Base-by-base conservation (phyloP, 139 green algal species). In the Chlorella sp. region DNA sequence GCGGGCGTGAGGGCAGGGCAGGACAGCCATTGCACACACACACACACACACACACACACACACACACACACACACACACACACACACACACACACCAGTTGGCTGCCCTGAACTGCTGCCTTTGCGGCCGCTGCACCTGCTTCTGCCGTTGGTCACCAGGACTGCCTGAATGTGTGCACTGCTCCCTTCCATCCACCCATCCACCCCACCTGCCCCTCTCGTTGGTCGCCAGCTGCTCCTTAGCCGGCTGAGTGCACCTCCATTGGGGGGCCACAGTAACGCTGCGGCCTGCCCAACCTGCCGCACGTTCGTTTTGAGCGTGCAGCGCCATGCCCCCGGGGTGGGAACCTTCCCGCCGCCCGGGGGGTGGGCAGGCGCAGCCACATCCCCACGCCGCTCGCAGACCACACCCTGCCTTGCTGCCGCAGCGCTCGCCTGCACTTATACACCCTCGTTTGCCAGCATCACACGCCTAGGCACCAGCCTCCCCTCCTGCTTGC, bases 181-280 rank as follows among this genome's bases (percentile, higher is more conserved):
- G n/a, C 39, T 19, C 34, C 39, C 42, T 14, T 15, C 28, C 80
- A 71, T 3, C 9, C 37, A 34, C 60, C 3, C 77, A 61, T 21
- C 4, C 36, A 19, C 77, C 5, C 39, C 37, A 39, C 83, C 37
- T 24, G 79, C 86, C 87, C 91, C 71, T 91, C 91, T 93, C 91
- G 91, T 93, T 90, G 90, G 87, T 86, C 73, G 87, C 60, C 86
- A 81, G 87, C 79, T 85, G 30, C 78, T 22, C 64, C 61, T 48
- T 30, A 39, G 32, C 60, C 40, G 73, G 86, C 87, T 64, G 88
- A 40, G 84, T 77, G 78, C 34, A 79, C 87, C 88, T 93, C 91
- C 91, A 93, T 93, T 92, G 42, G 53, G 83, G 89, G 88, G 91
- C 91, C n/a, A 93, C 40, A 93, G 48, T 61, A 90, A 32, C 61